Conservation (phyloP, 2,329 filamentous ascomycete genomes). For the Didymellaceae sp. region DNA sequence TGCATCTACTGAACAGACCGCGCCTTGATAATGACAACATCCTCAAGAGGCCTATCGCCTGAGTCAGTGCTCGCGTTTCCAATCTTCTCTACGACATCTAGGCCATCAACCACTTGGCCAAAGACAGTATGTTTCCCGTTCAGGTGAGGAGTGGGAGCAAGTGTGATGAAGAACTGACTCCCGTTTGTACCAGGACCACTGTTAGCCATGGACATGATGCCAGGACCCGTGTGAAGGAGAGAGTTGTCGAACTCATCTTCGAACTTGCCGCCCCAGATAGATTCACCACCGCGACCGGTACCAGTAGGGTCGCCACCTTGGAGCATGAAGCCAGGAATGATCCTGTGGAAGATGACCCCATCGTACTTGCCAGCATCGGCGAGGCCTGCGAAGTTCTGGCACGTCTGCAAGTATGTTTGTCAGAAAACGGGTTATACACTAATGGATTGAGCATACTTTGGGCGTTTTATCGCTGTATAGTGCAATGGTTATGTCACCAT, state of each 20-base stretch:
- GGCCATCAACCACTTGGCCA: conserved; percentile 81
- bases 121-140: conserved; percentile 99
- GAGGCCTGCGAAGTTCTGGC: conserved; percentile 85
- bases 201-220: conserved; percentile 94
- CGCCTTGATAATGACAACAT: conserved; percentile 80
- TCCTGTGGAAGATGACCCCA: conserved; percentile 84
- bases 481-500: conserved; percentile 86
- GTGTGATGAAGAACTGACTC: conserved; percentile 93
- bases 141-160: conserved; percentile 93
- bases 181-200: conserved; percentile 91
- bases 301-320: conserved; percentile 94
- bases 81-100: conserved; percentile 83
- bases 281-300: conserved; percentile 85
- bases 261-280: conserved; percentile 93
- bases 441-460: conserved; percentile 48
- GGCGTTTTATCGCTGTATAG: conserved; percentile 90
- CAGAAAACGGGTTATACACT: background rate
- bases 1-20: conserved; percentile 64
- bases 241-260: conserved; percentile 82
- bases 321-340: conserved; percentile 96
- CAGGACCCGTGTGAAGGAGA: conserved; percentile 90
- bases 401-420: conserved; percentile 59
- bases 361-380: conserved; percentile 87
- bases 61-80: conserved; percentile 81
- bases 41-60: conserved; percentile 80